Evolutionary conservation across 495 filamentous ascomycete species (phyloP), one percentile per base, ranked within the genome.

Genomic region (Chaetomium cochliodes): DNA sequence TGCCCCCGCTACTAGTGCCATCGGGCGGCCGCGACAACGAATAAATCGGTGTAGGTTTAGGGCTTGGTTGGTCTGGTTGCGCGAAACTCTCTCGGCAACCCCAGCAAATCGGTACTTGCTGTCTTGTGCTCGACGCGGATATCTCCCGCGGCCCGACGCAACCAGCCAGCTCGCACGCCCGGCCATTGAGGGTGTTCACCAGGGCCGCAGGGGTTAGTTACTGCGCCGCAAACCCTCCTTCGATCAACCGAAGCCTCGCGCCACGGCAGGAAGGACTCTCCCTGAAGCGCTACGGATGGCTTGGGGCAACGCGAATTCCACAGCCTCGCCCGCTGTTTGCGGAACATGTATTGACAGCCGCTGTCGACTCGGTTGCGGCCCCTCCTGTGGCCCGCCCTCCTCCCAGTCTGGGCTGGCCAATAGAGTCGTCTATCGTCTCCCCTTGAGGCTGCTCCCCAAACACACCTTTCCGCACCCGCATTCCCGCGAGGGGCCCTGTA

Each of bases 381-480:
- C 11, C 23, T 26, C 23, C 25, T 54, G 28, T 25, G 37, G 39
- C 46, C 44, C 28, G 50, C 41, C 15, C 22, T 16, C 44, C 49
- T 60, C 47, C 62, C 52, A 69, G 56, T 64, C 66, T 66, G 65
- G 68, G 69, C 69, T 66, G 66, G 65, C 73, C 73, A 75, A 75
- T 75, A 23, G 52, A 47, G 46, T 51, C 28, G 44, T 15, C 42
- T 23, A 70, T 25, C 46, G 20, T 28, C 59, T 46, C 62, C 58
- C 51, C 44, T 65, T 73, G 71, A 69, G 71, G 73, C 73, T 75
- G 71, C 67, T 67, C 54, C 67, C 62, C 58, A 65, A 65, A 70
- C 68, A 65, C 39, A 51, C 52, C 64, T 60, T 68, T 64, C 69
- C 60, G 69, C 66, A 66, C 69, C 72, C 67, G 71, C 58, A 49